These are phyloP conservation scores for Amanita phalloides DNA, from an alignment of 768 basidiomycete genomes.

Conservation along the genomic window DNA sequence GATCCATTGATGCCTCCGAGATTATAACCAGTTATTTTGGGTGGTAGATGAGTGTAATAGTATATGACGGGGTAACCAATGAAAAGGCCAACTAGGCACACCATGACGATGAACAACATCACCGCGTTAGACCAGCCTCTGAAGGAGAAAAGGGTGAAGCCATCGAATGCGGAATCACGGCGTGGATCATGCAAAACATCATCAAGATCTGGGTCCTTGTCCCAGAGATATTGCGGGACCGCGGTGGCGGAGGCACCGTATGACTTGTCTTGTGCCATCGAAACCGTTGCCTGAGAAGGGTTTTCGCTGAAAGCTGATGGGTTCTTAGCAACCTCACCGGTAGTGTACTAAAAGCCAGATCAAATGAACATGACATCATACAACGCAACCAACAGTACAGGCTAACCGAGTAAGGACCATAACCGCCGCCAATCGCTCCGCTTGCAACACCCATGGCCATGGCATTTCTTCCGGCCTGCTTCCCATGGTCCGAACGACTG, in stretches of 20 bases:
- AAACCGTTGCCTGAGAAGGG: slow-evolving; percentile 28
- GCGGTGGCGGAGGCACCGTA: slow-evolving; percentile 27
- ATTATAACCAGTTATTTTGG: slow-evolving; percentile 51
- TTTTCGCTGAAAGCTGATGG: slow-evolving; percentile 46
- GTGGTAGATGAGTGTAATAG: slow-evolving; percentile 28
- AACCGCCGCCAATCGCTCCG: slow-evolving; percentile 67
- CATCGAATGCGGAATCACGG: slow-evolving; percentile 56
- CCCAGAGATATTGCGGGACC: slow-evolving; percentile 67
- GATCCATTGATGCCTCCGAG: slow-evolving; percentile 82
- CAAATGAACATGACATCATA: slow-evolving; percentile 7
- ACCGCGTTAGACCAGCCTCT: slow-evolving; percentile 79
- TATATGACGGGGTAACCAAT: slow-evolving; percentile 81
- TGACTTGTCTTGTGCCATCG: slow-evolving; percentile 19
- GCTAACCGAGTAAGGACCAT: slow-evolving; percentile 81
- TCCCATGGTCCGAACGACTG: slow-evolving; percentile 13
- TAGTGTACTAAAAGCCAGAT: slow-evolving; percentile 40
- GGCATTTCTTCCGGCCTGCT: slow-evolving; percentile 33
- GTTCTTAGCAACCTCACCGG: slow-evolving; percentile 33
- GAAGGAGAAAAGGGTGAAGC: slow-evolving; percentile 62
- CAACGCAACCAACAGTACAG: slow-evolving; percentile 6
- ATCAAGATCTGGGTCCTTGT: slow-evolving; percentile 81
- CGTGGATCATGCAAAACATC: slow-evolving; percentile 79
- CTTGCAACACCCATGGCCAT: slow-evolving; percentile 74
- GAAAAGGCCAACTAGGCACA: slow-evolving; percentile 69
- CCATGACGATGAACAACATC: slow-evolving; percentile 58